A percentile compares a stretch with the other conserved stretches of the same genome.
Evolutionary conservation across 352 stramenopile genomes (phyloP).

Genomic region (Globisporangium irregulare): DNA sequence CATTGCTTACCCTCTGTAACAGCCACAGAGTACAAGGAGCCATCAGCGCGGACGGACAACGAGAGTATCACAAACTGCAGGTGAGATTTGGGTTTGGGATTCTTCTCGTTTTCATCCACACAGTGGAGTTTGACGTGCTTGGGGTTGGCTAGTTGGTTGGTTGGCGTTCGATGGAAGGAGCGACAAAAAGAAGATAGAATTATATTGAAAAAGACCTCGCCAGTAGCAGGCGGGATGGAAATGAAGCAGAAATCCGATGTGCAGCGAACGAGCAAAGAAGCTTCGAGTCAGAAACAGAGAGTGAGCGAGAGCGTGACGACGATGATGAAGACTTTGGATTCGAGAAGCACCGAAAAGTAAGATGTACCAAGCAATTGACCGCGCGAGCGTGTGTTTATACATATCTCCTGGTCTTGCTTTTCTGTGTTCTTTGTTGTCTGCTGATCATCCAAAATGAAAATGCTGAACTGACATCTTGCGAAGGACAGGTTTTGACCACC

Average conservation of each 20-base stretch:
- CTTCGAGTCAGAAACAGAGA: neutral
- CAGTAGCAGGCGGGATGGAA: neutral
- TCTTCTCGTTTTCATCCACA: neutral
- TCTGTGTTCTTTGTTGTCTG: neutral
- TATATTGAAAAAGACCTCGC: constrained; percentile 14
- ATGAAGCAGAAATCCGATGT: neutral
- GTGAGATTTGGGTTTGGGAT: neutral
- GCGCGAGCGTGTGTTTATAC: constrained; percentile 4
- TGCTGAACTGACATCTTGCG: neutral
- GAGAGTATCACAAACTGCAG: neutral
- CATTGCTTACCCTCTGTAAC: neutral
- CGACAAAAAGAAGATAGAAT: constrained; percentile 15
- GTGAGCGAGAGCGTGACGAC: neutral
- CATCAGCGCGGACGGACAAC: neutral
- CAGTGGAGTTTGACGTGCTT: neutral
- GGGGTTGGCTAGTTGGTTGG: neutral
- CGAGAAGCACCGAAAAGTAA: neutral
- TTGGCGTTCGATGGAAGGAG: neutral
- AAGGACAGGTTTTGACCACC: neutral
- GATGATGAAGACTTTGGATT: neutral
- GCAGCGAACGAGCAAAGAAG: neutral
- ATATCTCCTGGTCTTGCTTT: neutral
- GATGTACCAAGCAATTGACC: neutral
- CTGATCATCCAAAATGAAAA: neutral
- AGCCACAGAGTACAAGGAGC: neutral